These are phyloP conservation scores for Diaporthe vexans DNA, from an alignment of 2,329 filamentous ascomycete species.

Conservation along the genomic window DNA sequence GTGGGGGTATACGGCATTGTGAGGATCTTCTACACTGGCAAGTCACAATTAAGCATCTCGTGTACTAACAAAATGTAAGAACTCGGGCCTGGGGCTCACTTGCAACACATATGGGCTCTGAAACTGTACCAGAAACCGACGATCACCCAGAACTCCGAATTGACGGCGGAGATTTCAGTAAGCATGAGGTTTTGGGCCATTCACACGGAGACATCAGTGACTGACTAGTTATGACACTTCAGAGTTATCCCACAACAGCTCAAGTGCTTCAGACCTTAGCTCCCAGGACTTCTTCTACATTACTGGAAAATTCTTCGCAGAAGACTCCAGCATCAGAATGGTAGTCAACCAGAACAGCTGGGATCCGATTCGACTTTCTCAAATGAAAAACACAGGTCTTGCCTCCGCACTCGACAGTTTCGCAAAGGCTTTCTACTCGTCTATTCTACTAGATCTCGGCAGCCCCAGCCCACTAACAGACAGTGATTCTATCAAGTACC, in stretches of 20 bases:
- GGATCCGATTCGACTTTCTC: not conserved
- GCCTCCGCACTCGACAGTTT: not conserved
- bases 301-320: not conserved
- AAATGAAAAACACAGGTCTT: slow-evolving; percentile 4
- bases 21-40: not conserved
- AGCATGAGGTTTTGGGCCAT: too few relatives aligned
- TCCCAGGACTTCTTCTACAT: slow-evolving; percentile 7
- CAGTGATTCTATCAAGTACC: too few relatives aligned
- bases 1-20: not conserved
- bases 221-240: too few relatives aligned
- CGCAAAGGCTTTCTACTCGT: slow-evolving; percentile 17
- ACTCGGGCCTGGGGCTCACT: too few relatives aligned
- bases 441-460: not conserved
- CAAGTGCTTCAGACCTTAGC: not conserved
- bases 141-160: too few relatives aligned
- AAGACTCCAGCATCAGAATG: not conserved
- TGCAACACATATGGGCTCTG: too few relatives aligned
- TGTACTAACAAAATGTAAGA: too few relatives aligned
- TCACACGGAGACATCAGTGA: too few relatives aligned
- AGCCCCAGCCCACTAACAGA: not conserved
- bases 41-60: too few relatives aligned
- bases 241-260: too few relatives aligned
- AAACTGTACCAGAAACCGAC: not conserved
- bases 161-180: slow-evolving; percentile 11
- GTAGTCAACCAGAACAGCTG: slow-evolving; percentile 9